Percentiles rank a stretch among this genome's conserved stretches.
Conservation (phyloP, 2,329 filamentous ascomycete species). For the Fusarium sacchari region DNA sequence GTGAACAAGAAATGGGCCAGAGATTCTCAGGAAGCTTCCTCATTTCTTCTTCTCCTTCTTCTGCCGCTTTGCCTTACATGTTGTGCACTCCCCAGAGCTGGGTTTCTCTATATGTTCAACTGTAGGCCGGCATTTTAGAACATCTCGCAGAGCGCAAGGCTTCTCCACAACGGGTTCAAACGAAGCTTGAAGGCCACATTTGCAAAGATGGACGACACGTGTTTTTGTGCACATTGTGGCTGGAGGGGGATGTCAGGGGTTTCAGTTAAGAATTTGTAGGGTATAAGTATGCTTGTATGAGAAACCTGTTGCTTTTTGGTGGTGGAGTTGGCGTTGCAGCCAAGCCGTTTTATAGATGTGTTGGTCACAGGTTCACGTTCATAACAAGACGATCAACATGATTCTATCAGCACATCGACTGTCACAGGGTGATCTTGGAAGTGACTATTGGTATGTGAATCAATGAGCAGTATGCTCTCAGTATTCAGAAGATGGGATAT, state of each 20-base stretch:
- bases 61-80: not conserved
- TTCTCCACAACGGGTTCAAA: not conserved
- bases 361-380: not conserved
- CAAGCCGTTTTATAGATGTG: not conserved
- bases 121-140: rapidly evolving
- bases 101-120: not conserved
- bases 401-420: not conserved
- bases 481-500: not conserved
- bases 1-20: rapidly evolving
- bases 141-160: rapidly evolving
- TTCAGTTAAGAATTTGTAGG: rapidly evolving
- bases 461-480: not conserved
- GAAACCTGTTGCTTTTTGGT: not conserved
- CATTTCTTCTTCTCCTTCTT: not conserved
- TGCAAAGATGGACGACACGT: not conserved
- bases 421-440: no score
- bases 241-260: rapidly evolving
- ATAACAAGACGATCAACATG: no score
- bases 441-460: rapidly evolving
- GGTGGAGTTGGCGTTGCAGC: not conserved
- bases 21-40: rapidly evolving
- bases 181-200: not conserved
- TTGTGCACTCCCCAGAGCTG: not conserved
- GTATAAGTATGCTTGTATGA: no score
- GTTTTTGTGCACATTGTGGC: not conserved